Percentiles rank a stretch among this genome's conserved stretches.
These are phyloP conservation scores for Geotrichum macrosporum DNA, from an alignment of 1,139 yeast genomes.

Conservation along the genomic window DNA sequence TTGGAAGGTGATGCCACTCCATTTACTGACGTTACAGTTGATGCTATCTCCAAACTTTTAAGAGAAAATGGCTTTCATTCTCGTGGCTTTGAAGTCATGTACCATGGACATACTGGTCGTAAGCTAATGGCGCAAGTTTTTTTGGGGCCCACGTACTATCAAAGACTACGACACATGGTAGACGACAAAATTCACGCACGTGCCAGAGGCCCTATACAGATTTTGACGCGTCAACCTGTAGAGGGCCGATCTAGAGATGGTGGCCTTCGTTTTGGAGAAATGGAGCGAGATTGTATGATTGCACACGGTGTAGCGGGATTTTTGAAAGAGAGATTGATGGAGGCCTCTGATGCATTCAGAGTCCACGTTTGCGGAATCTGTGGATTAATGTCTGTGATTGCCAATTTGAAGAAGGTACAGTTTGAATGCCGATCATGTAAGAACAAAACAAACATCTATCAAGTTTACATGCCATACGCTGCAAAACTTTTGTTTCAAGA, in stretches of 20 bases:
- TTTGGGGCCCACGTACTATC: conserved; percentile 98
- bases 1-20: conserved; percentile 99
- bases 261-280: conserved; percentile 98
- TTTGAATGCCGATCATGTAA: conserved; percentile 98
- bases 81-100: conserved; percentile 97
- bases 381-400: conserved; percentile 96
- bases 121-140: conserved; percentile 96
- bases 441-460: conserved; percentile 96
- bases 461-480: conserved; percentile 95
- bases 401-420: conserved; percentile 93
- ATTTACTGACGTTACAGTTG: conserved; percentile 95
- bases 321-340: conserved; percentile 95
- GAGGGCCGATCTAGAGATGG: conserved; percentile 99
- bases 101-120: conserved; percentile 97
- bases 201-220: conserved; percentile 99
- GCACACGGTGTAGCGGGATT: conserved; percentile 99
- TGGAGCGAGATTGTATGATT: conserved; percentile 99
- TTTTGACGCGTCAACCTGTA: conserved; percentile 96
- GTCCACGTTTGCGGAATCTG: conserved; percentile 98
- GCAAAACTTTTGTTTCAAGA: conserved; percentile 96
- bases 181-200: conserved; percentile 99
- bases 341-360: conserved; percentile 97
- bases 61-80: conserved; percentile 97
- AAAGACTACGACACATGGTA: conserved; percentile 98
- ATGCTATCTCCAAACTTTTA: conserved; percentile 83